Conservation (phyloP, 2,329 filamentous ascomycete genomes). For the Gnomoniopsis sp. region DNA sequence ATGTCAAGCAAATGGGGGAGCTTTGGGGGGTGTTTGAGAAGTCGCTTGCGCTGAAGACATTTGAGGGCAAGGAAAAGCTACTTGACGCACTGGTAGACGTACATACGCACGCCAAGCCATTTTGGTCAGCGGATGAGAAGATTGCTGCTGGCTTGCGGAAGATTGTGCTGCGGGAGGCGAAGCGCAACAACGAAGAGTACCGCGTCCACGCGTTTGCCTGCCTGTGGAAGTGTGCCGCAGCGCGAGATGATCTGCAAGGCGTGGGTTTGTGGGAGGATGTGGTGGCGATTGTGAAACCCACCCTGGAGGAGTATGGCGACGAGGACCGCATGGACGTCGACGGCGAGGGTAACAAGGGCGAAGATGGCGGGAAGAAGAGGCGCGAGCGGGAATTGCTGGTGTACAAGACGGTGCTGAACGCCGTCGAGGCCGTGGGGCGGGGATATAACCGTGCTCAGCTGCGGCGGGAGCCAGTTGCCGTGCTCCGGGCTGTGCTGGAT, state of each 20-base stretch:
- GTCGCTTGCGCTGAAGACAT: conserved; percentile 82
- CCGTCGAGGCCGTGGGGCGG: conserved; percentile 46
- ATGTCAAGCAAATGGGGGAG: conserved; percentile 53
- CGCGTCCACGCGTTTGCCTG: conserved; percentile 70
- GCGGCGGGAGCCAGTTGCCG: conserved; percentile 30
- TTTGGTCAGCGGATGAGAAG: conserved; percentile 51
- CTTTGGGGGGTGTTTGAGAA: conserved; percentile 86
- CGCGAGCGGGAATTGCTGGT: conserved; percentile 33
- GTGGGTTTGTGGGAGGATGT: conserved; percentile 59
- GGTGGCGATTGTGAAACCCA: conserved; percentile 57
- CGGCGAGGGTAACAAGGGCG: conserved; percentile 25
- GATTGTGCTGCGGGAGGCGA: conserved; percentile 81
- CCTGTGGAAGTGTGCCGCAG: conserved; percentile 69
- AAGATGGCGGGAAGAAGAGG: conserved; percentile 31
- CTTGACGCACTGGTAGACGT: conserved; percentile 78
- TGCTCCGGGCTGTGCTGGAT: conserved; percentile 38
- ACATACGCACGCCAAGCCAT: conserved; percentile 57
- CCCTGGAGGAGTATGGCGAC: conserved; percentile 56
- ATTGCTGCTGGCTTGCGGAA: conserved; percentile 70
- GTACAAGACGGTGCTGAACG: conserved; percentile 44
- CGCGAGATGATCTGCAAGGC: conserved; percentile 61
- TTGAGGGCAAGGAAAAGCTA: conserved; percentile 85
- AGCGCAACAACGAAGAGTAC: conserved; percentile 85
- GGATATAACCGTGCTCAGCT: conserved; percentile 45
- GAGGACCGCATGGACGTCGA: conserved; percentile 70